A percentile compares a stretch with the other conserved stretches of the same genome.
These are phyloP conservation scores for Fraxinus quadrangulata DNA, from an alignment of 257 asterid species.

Conservation along the genomic window DNA sequence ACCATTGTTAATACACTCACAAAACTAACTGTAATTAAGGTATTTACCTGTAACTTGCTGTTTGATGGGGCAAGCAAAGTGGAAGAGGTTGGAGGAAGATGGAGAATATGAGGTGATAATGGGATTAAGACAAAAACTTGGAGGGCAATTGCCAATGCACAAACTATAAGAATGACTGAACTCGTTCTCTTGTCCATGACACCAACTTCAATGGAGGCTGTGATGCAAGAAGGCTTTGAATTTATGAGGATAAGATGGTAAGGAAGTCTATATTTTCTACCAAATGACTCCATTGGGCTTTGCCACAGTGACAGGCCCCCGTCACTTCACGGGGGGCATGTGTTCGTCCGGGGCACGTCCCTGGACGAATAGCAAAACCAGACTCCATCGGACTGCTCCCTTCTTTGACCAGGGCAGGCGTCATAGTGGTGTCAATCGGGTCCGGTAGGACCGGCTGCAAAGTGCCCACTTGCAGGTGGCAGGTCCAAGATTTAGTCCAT, in stretches of 20 bases:
- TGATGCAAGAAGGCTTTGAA: background rate
- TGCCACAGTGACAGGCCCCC: no score
- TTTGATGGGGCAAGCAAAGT: constrained; percentile 37
- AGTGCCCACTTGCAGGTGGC: no score
- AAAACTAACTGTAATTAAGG: background rate
- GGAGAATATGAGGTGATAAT: constrained; percentile 39
- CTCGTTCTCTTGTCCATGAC: constrained; percentile 17
- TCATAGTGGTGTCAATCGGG: no score
- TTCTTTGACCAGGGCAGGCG: background rate
- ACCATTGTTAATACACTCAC: background rate
- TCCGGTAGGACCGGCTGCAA: no score
- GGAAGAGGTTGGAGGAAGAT: constrained; percentile 40
- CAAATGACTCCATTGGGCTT: background rate
- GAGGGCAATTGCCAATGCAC: constrained; percentile 39
- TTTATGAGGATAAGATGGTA: background rate
- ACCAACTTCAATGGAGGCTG: background rate
- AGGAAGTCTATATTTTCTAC: background rate
- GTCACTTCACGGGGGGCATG: no score
- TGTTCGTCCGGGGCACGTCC: no score
- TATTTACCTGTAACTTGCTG: constrained; percentile 52
- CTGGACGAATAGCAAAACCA: no score
- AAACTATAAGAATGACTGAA: constrained; percentile 34
- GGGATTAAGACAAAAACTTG: constrained; percentile 43
- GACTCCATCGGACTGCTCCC: background rate
- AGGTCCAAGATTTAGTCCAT: no score